Evolutionary conservation across 2,329 filamentous ascomycete species (phyloP), one percentile per base, ranked within the genome.

Genomic region (Penicillium fuscoglaucum): DNA sequence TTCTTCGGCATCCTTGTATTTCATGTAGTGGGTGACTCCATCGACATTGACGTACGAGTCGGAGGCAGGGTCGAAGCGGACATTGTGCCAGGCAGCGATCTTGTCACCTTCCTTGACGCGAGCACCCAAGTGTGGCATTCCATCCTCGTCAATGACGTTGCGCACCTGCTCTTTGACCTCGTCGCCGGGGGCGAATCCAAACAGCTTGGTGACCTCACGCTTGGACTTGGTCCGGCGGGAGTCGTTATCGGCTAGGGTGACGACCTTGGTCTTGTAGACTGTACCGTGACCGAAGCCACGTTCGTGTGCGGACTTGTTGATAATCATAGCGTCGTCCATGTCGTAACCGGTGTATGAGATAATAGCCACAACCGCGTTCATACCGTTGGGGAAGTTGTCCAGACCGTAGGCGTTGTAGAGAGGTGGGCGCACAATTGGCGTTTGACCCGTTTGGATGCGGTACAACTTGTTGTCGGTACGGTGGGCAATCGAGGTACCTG

Each of bases 281-380:
- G 93, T 96, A 55, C 95, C 95, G 70, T 98, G 87, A 39, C 92
- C 93, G 70, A 99, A 98, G 15, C 95, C 95, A 66, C 95, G 87
- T 77, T 99, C 95, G 75, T 97, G 91, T 3, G 93, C 88, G 21
- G 92, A 96, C 76, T 98, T 98, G 82, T 98, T 98, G 73, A 99
- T 83, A 72, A 99, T 98, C 93, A 98, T 98, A 73, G 95, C 95
- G 79, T 99, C 95, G 82, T 99, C 95, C 95, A 99, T 99, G 83
- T 99, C 95, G 78, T 98, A 99, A 52, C 93, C 95, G 2, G 93
- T 98, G 76, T 99, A 99, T 0, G 93, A 97, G 63, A 99, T 96
- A 74, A 99, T 96, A 59, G 95, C 95, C 58, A 99, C 95, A 40
- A 98, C 87, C 9, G 92, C 91, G 70, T 99, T 99, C 70, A 87